Percentiles rank a stretch among this genome's conserved stretches.
Conservation (phyloP, 2,329 filamentous ascomycete species). For the Chaetomiaceae sp. region DNA sequence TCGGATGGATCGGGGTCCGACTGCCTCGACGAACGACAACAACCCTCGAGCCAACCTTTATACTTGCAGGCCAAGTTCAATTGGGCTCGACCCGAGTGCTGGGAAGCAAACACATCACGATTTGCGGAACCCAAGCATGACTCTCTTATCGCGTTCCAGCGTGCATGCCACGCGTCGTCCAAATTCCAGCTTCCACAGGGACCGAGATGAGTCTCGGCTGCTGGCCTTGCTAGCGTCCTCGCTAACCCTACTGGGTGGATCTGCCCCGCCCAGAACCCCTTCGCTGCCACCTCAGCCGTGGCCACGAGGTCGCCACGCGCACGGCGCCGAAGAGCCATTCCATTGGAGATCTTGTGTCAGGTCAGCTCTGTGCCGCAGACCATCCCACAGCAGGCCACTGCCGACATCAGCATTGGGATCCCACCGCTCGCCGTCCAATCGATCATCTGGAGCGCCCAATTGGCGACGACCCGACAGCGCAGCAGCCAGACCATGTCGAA, state of each 20-base stretch:
- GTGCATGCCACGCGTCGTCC: too few relatives aligned
- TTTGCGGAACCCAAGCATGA: too few relatives aligned
- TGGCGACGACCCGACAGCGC: background rate
- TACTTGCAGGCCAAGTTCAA: too few relatives aligned
- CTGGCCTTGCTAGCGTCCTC: background rate
- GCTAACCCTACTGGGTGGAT: conserved; percentile 13
- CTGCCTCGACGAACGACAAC: background rate
- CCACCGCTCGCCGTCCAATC: background rate
- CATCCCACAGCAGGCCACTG: conserved; percentile 10
- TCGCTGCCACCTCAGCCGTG: conserved; percentile 1
- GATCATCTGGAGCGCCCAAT: conserved; percentile 4
- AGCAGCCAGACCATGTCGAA: background rate
- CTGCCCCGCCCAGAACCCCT: conserved; percentile 15
- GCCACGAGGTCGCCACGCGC: conserved; percentile 21
- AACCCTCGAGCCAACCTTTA: too few relatives aligned
- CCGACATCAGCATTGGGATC: conserved; percentile 11
- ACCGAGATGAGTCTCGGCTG: background rate
- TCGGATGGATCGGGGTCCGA: conserved; percentile 5
- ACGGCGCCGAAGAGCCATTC: background rate
- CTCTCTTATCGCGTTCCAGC: background rate
- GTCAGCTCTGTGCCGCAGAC: conserved; percentile 5
- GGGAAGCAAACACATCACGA: too few relatives aligned
- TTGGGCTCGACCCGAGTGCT: too few relatives aligned
- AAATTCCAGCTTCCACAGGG: background rate
- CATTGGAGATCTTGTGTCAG: conserved; percentile 8